Evolutionary conservation across 169 alveolate species (phyloP), one percentile per base, ranked within the genome.

Genomic region (Plasmodium knowlesi): DNA sequence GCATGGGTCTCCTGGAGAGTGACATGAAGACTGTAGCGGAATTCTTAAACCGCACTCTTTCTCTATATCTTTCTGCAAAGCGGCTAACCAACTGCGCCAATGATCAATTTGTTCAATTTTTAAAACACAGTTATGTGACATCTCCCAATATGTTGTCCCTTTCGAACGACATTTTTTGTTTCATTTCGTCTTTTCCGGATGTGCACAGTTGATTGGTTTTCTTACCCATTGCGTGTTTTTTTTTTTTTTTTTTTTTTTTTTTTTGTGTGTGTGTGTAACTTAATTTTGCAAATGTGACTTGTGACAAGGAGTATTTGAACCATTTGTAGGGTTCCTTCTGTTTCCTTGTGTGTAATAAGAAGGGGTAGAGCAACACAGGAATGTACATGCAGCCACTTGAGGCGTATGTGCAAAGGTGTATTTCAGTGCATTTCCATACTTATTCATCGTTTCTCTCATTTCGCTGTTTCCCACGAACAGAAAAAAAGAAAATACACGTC

Each of bases 11-110:
- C 34, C 73, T 74, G 61, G 76, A 74, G 67, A 16, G 67, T 32
- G 93, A 86, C 43, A 86, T 86, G 85, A 86, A 86, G 81, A 34
- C 28, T 1, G 93, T 86, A 32, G 79, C 93, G 41, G 82, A 86
- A 12, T 86, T 86, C 67, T n/a, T 86, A 30, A 86, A 86, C 67
- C 43, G 71, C 19, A 30, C 93, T 3, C 41, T 39, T 30, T 74
- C 22, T 19, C 80, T 86, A 74, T 86, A 86, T 76, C 43, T 86
- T 46, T 32, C 14, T 39, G 28, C 46, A 32, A 86, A 86, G 80
- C 80, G 81, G 80, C 79, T 76, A 22, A 16, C 50, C 16, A 57
- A n/a, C 16, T 19, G 39, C 32, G 57, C 93, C 57, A 76, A 41
- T 46, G 10, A n/a, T 14, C 25, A 37, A 50, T 86, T 86, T 73